These are phyloP conservation scores for Pseudogymnoascus sp. DNA, from an alignment of 2,329 filamentous ascomycete genomes.

Conservation along the genomic window DNA sequence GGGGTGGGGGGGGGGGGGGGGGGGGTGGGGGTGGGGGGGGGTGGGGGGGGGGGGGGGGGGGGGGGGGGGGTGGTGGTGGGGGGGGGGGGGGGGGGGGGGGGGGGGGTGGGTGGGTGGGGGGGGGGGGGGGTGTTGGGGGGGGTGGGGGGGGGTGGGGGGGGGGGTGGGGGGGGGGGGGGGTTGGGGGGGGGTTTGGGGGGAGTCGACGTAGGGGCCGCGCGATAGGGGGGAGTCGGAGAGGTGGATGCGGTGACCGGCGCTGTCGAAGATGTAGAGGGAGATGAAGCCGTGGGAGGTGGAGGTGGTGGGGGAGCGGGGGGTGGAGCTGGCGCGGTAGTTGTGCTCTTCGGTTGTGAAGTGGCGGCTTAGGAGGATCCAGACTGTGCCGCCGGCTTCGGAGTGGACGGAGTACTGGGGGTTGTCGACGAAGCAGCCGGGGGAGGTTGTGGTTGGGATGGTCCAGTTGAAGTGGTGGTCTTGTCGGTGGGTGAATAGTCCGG, in stretches of 20 bases:
- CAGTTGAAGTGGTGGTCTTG: slow-evolving; percentile 89
- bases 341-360: slow-evolving; percentile 70
- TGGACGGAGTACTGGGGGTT: slow-evolving; percentile 66
- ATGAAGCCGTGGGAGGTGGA: slow-evolving; percentile 63
- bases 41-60: too few species aligned
- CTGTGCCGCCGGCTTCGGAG: slow-evolving; percentile 47
- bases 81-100: slow-evolving; percentile 62
- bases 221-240: slow-evolving; percentile 63
- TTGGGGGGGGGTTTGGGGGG: slow-evolving; percentile 79
- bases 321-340: slow-evolving; percentile 20
- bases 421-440: slow-evolving; percentile 48
- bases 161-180: slow-evolving; percentile 47
- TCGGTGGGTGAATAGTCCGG: slow-evolving; percentile 67
- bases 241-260: slow-evolving; percentile 61
- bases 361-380: slow-evolving; percentile 80
- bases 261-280: slow-evolving; percentile 72
- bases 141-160: slow-evolving; percentile 55
- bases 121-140: slow-evolving; percentile 69
- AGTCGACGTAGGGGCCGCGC: slow-evolving; percentile 83
- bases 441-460: slow-evolving; percentile 46
- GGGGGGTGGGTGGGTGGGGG: slow-evolving; percentile 69
- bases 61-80: too few species aligned
- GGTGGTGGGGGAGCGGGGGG: slow-evolving; percentile 28
- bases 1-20: too few species aligned
- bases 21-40: too few species aligned